Percentiles rank a stretch among this genome's conserved stretches.
phyloP scores from a whole-genome alignment of 768 basidiomycete genomes.

The Gloeostereum incarnatum region DNA sequence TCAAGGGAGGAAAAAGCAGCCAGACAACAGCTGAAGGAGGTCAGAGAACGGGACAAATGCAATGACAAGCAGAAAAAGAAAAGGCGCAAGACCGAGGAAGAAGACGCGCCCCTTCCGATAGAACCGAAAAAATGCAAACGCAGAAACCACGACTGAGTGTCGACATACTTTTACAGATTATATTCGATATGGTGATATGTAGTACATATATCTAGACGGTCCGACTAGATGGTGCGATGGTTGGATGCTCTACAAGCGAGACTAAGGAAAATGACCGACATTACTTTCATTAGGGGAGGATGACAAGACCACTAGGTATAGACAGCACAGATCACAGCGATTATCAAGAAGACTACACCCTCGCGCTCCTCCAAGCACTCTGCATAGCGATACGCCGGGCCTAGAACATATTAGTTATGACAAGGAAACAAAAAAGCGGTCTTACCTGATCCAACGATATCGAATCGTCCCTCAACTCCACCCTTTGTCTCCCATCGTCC shows the following conservation, averaged over 20 bases:
- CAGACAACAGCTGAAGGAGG: neutral
- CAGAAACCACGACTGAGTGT: slow-evolving; percentile 1
- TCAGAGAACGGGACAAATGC: neutral
- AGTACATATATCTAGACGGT: too few relatives aligned
- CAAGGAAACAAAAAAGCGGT: slow-evolving; percentile 4
- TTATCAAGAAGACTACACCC: slow-evolving; percentile 27
- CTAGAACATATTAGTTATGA: slow-evolving; percentile 22
- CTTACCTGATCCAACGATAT: slow-evolving; percentile 90
- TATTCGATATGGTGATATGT: neutral
- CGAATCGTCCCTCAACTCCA: slow-evolving; percentile 72
- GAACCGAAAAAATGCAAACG: slow-evolving; percentile 4
- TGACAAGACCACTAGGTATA: too few relatives aligned
- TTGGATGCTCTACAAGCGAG: too few relatives aligned
- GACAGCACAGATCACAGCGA: neutral
- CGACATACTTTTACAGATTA: neutral
- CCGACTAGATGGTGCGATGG: too few relatives aligned
- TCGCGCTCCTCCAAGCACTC: slow-evolving; percentile 76
- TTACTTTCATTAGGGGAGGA: too few relatives aligned
- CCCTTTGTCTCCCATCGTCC: slow-evolving; percentile 53
- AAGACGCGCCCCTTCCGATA: slow-evolving; percentile 4
- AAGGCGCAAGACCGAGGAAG: slow-evolving; percentile 10
- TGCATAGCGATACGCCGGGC: slow-evolving; percentile 83
- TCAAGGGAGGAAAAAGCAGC: neutral
- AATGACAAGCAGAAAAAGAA: slow-evolving; percentile 10
- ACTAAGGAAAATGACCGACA: too few relatives aligned